These are phyloP conservation scores for Hyphodiscus hymeniophilus DNA, from an alignment of 495 filamentous ascomycete species.

Conservation along the genomic window DNA sequence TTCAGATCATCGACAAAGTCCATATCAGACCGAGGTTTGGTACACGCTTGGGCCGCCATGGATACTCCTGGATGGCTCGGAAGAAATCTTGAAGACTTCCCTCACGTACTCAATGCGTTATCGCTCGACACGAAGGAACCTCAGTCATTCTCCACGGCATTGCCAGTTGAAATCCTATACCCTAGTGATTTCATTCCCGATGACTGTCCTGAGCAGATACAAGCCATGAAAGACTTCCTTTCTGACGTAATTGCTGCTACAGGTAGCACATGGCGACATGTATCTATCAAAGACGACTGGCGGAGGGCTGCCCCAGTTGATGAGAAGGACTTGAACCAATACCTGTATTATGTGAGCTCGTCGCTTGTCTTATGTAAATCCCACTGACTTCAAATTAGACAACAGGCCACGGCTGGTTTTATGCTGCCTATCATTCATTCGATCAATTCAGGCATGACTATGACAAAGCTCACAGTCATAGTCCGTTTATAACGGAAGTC, in stretches of 20 bases:
- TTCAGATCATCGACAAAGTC: constrained; percentile 20
- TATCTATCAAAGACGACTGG: constrained; percentile 6
- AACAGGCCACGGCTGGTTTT: constrained; percentile 9
- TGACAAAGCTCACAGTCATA: constrained; percentile 4
- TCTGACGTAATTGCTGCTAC: neutral
- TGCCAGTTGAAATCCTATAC: too few relatives aligned
- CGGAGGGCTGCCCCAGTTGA: constrained; percentile 12
- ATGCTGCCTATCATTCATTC: constrained; percentile 24
- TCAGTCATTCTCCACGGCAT: too few relatives aligned
- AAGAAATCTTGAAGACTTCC: neutral
- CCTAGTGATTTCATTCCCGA: too few relatives aligned
- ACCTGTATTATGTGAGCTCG: constrained; percentile 11
- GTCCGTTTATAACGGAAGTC: constrained; percentile 14
- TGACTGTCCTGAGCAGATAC: too few relatives aligned
- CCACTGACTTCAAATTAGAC: neutral
- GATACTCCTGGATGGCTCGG: neutral
- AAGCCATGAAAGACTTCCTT: too few relatives aligned
- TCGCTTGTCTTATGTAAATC: neutral
- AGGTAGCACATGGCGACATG: neutral
- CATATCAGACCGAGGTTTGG: too few relatives aligned
- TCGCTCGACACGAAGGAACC: too few relatives aligned
- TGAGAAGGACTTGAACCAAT: constrained; percentile 5
- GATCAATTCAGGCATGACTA: constrained; percentile 22
- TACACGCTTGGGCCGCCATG: too few relatives aligned
- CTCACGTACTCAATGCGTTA: too few relatives aligned